Base-by-base conservation (phyloP, 2,329 filamentous ascomycete genomes). In the Ceratocystis smalleyi region DNA sequence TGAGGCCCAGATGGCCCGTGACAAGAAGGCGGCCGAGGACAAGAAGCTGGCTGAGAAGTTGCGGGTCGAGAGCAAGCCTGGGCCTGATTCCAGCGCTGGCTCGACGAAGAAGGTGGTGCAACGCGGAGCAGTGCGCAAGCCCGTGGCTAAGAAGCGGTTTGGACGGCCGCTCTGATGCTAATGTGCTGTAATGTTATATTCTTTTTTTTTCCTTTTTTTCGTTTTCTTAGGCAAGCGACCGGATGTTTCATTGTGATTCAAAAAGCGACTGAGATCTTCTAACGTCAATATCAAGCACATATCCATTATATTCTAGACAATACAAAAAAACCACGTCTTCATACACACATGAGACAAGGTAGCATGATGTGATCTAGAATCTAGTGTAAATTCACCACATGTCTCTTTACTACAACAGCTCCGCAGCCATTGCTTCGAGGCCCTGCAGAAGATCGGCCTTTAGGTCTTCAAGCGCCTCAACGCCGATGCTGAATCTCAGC, bases 401-500 rank as follows among this genome's bases (percentile, higher is more conserved):
- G 15, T 27, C 32, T 22, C 5, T 57, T 15, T 55, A 63, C 22
- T 55, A 63, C 22, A 45, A 5, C 63, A 70, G 70, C 67, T 74
- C 73, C 54, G 69, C 69, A 32, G 71, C 71, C 71, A 90, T 70
- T 19, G 78, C 80, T 72, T 78, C 77, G 65, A 92, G 84, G 0
- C 81, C 90, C 67, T 80, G 78, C 64, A 85, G 70, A 51, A 97
- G 72, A 77, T 97, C 92, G 45, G 80, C 80, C 73, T 81, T 84
- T 72, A 99, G 72, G 75, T 97, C 94, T 73, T 94, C 87, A 79
- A 88, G 87, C 59, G 81, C 83, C 77, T 99, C 94, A 40, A 96
- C 81, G 0, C 94, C 94, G 43, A 96, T 76, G 73, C 91, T 96
- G 35, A 99, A 76, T 62, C 94, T 78, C 74, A 96, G 71, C 72